Base-by-base conservation (phyloP, 179 eudicot species). In the Heliamphora pulchella region DNA sequence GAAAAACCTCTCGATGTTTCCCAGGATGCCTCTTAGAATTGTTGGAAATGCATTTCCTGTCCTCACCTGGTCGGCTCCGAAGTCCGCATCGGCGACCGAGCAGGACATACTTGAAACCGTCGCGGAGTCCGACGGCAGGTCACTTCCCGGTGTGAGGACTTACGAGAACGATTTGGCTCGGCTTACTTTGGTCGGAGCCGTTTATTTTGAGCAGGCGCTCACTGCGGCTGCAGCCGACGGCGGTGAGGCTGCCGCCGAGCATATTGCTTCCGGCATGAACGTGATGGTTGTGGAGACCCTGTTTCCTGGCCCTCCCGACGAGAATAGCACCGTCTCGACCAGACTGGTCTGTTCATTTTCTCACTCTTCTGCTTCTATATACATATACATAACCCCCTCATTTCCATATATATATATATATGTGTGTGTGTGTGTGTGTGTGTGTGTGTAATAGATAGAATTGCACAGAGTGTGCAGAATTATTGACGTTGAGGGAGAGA, bases 151-250 rank as follows among this genome's bases (percentile, higher is more conserved):
- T 18, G 89, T 92, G 22, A 89, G 99, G 79, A 83, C 96, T 1
- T 96, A 88, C 84, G 99, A 96, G 84, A 94, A 92, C 78, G 92
- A 92, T 80, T 61, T 86, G 71, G 90, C 93, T 54, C 83, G 94
- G 57, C 87, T 96, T 3, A 83, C 91, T 0, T 75, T 96, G 13
- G 83, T 88, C n/a, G 99, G 99, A 70, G 83, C 90, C 41, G 96
- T 89, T 67, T 87, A 68, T 44, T 86, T 86, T 63, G 87, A 88
- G 59, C 98, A 92, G 80, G 96, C 99, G 22, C 53, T 96, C 20
- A 85, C 96, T 1, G 99, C 99, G n/a, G 97, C 97, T 10, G 96
- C 98, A 1, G 93, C 97, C 1, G 99, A 96, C 62, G 98, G 99
- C 2, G 99, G 99, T 7, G 85, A 78, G 4, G 88, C 94, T 14